These are phyloP conservation scores for Malassezia dermatis DNA, from an alignment of 1,284 basidiomycete genomes.

Conservation along the genomic window DNA sequence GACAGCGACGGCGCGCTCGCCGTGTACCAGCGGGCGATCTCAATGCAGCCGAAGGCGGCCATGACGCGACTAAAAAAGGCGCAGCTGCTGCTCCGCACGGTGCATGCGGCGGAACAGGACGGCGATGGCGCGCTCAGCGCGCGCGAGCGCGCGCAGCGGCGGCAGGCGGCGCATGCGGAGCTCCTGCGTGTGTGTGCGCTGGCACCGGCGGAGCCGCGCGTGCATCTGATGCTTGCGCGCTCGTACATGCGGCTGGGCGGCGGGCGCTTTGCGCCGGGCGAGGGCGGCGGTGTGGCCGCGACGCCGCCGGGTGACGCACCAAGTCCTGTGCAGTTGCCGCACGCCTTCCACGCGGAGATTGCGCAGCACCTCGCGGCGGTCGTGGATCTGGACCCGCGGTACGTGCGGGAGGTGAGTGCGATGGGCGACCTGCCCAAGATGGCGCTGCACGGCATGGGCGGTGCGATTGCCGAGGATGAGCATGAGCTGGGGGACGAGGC, in stretches of 20 bases:
- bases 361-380: slow-evolving; percentile 33
- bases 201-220: slow-evolving; percentile 35
- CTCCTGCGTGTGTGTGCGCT: slow-evolving; percentile 30
- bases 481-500: not conserved
- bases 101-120: not conserved
- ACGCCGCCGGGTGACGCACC: slow-evolving; percentile 9
- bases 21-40: slow-evolving; percentile 19
- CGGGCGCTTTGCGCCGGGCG: slow-evolving; percentile 29
- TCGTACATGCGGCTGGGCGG: slow-evolving; percentile 43
- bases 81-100: slow-evolving; percentile 17
- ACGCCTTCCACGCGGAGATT: slow-evolving; percentile 27
- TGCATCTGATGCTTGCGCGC: slow-evolving; percentile 41
- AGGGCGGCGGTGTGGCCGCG: not conserved
- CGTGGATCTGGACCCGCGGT: slow-evolving; percentile 31
- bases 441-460: slow-evolving; percentile 6
- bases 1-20: slow-evolving; percentile 17
- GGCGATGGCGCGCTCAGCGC: not conserved
- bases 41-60: slow-evolving; percentile 20
- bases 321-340: slow-evolving; percentile 16
- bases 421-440: slow-evolving; percentile 15
- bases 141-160: slow-evolving; percentile 4
- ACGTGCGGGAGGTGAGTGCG: slow-evolving; percentile 13
- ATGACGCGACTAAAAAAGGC: slow-evolving; percentile 20
- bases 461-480: slow-evolving; percentile 14
- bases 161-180: slow-evolving; percentile 29